Evolutionary conservation across 2,329 filamentous ascomycete genomes (phyloP).

Genomic region (Dothidotthia symphoricarpi): DNA sequence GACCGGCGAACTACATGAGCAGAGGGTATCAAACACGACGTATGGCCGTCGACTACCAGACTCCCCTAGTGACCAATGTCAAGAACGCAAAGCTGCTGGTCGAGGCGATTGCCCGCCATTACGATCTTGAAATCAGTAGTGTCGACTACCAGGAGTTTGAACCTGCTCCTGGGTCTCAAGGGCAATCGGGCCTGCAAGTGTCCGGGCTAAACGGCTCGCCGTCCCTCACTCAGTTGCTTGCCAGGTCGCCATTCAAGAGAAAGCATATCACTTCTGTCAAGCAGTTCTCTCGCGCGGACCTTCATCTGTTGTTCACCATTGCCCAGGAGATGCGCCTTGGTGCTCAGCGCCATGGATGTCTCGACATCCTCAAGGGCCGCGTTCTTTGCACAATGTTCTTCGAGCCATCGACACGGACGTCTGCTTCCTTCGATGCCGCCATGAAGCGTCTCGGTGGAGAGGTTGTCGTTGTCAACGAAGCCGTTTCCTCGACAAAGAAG

Average conservation of each 20-base stretch:
- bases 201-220: constrained; percentile 57
- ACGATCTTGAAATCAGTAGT: constrained; percentile 75
- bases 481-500: constrained; percentile 86
- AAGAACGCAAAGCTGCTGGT: constrained; percentile 98
- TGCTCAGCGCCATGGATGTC: constrained; percentile 85
- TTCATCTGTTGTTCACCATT: constrained; percentile 92
- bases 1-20: constrained; percentile 97
- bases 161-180: constrained; percentile 36
- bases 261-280: constrained; percentile 89
- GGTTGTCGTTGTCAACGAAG: constrained; percentile 76
- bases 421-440: constrained; percentile 91
- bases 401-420: constrained; percentile 94
- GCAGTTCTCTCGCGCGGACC: constrained; percentile 81
- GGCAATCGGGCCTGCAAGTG: constrained; percentile 40
- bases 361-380: constrained; percentile 81
- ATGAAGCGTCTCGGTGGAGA: constrained; percentile 97
- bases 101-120: constrained; percentile 88
- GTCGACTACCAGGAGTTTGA: constrained; percentile 87
- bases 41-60: constrained; percentile 98
- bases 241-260: constrained; percentile 82
- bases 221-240: constrained; percentile 68
- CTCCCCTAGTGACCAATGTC: constrained; percentile 94
- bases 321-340: constrained; percentile 97
- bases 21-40: constrained; percentile 94
- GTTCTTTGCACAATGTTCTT: constrained; percentile 94